phyloP scores from a whole-genome alignment of 2,329 filamentous ascomycete species.

The Pseudocercospora fuligena region DNA sequence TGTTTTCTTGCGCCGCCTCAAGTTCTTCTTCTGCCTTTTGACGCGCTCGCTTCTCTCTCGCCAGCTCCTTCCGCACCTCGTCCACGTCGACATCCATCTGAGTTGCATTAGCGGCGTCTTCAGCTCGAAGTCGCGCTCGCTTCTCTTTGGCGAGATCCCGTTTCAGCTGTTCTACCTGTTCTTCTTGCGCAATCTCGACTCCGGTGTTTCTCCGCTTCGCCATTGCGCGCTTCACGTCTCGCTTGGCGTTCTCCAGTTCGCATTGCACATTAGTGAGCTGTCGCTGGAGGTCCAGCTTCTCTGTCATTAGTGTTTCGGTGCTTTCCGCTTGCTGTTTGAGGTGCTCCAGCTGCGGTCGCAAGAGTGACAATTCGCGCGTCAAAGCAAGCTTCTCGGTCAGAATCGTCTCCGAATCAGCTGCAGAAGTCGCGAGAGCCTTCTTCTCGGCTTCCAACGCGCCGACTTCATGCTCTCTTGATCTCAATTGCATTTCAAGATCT shows the following conservation, averaged over 20 bases:
- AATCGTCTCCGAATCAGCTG: slow-evolving; percentile 71
- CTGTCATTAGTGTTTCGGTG: slow-evolving; percentile 72
- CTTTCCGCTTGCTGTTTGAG: slow-evolving; percentile 61
- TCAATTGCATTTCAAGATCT: slow-evolving; percentile 56
- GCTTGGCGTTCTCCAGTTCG: slow-evolving; percentile 81
- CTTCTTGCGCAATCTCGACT: slow-evolving; percentile 50
- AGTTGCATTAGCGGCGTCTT: slow-evolving; percentile 41
- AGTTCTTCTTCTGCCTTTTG: slow-evolving; percentile 42
- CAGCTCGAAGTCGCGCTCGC: slow-evolving; percentile 50
- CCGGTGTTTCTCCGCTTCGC: slow-evolving; percentile 57
- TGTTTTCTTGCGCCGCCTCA: slow-evolving; percentile 45
- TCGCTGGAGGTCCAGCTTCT: slow-evolving; percentile 79
- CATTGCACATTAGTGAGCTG: slow-evolving; percentile 78
- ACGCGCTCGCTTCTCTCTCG: slow-evolving; percentile 38
- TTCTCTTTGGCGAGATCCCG: slow-evolving; percentile 53
- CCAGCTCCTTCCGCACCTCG: slow-evolving; percentile 40
- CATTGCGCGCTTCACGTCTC: slow-evolving; percentile 64
- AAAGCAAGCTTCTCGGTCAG: slow-evolving; percentile 69
- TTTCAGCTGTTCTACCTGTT: slow-evolving; percentile 51
- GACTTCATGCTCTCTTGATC: slow-evolving; percentile 59
- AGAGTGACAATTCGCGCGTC: slow-evolving; percentile 61
- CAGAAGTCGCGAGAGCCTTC: slow-evolving; percentile 67
- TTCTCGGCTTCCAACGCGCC: slow-evolving; percentile 71
- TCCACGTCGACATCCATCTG: slow-evolving; percentile 40
- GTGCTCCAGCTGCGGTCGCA: slow-evolving; percentile 67